phyloP scores from a whole-genome alignment of 2,329 filamentous ascomycete genomes.

The Phialocephala sp. region DNA sequence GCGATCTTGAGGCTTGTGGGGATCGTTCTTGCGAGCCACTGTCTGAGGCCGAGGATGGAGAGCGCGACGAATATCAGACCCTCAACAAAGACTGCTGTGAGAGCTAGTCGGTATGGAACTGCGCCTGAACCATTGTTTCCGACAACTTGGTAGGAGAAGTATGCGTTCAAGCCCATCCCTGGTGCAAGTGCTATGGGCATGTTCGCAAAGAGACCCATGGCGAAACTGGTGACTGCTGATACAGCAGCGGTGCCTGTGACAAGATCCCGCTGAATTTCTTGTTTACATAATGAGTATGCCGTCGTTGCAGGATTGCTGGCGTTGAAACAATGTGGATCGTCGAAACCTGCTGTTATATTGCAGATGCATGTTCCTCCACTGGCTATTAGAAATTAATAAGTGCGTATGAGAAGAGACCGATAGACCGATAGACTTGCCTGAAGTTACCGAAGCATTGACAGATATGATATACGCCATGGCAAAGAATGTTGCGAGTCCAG shows the following conservation, averaged over 20 bases:
- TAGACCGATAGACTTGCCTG: conserved; percentile 23
- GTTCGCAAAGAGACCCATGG: conserved; percentile 83
- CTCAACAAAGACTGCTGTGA: conserved; percentile 89
- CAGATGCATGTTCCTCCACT: conserved; percentile 38
- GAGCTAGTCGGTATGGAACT: conserved; percentile 75
- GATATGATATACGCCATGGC: conserved; percentile 78
- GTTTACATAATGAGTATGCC: conserved; percentile 68
- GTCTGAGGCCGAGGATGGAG: conserved; percentile 79
- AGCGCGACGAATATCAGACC: conserved; percentile 84
- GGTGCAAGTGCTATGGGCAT: conserved; percentile 73
- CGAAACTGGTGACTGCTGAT: conserved; percentile 78
- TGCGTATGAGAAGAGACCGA: conserved; percentile 45
- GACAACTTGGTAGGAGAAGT: conserved; percentile 80
- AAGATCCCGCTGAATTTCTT: conserved; percentile 64
- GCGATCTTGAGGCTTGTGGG: conserved; percentile 86
- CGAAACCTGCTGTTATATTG: conserved; percentile 39
- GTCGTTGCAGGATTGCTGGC: conserved; percentile 60
- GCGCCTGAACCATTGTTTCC: conserved; percentile 75
- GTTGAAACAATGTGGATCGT: conserved; percentile 44
- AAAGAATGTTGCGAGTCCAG: conserved; percentile 76
- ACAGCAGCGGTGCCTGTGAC: conserved; percentile 88
- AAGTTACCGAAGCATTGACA: conserved; percentile 57
- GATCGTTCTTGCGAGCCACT: conserved; percentile 86
- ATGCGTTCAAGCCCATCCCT: conserved; percentile 85
- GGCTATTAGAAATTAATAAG: conserved; percentile 25